phyloP scores from a whole-genome alignment of 2,329 filamentous ascomycete genomes.

The Thielaviopsis musarum region DNA sequence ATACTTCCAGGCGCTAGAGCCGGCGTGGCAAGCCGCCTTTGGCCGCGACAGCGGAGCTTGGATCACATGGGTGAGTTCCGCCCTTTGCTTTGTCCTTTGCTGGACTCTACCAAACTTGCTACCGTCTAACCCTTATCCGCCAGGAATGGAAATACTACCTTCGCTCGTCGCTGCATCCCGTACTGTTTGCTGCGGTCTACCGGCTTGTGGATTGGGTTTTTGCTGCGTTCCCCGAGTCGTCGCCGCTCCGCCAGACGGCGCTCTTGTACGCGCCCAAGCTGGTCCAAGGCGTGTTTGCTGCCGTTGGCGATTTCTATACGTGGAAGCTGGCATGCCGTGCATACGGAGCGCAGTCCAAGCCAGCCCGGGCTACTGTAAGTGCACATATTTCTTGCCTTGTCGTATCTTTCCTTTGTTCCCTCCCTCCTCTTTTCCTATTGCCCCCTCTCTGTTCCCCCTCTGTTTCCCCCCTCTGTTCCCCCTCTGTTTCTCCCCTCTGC shows the following conservation, averaged over 20 bases:
- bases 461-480: neutral
- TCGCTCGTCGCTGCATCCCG: conserved; percentile 81
- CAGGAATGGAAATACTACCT: conserved; percentile 88
- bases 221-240: conserved; percentile 32
- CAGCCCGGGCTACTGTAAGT: conserved; percentile 54
- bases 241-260: conserved; percentile 38
- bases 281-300: conserved; percentile 62
- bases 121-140: neutral
- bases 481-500: no score
- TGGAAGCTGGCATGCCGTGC: conserved; percentile 64
- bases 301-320: conserved; percentile 68
- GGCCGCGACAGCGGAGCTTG: conserved; percentile 63
- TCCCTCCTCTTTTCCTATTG: neutral
- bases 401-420: neutral
- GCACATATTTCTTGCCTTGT: neutral
- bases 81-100: neutral
- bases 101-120: no score
- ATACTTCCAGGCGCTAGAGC: conserved; percentile 89
- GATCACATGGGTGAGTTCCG: conserved; percentile 72
- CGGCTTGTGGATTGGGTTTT: conserved; percentile 40
- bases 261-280: conserved; percentile 58
- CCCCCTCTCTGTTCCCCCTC: neutral
- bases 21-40: conserved; percentile 81
- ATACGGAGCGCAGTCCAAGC: conserved; percentile 48
- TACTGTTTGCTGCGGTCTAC: conserved; percentile 66